Base-by-base conservation (phyloP, 371 early-diverging fungal genomes). In the Coemansia sp. region DNA sequence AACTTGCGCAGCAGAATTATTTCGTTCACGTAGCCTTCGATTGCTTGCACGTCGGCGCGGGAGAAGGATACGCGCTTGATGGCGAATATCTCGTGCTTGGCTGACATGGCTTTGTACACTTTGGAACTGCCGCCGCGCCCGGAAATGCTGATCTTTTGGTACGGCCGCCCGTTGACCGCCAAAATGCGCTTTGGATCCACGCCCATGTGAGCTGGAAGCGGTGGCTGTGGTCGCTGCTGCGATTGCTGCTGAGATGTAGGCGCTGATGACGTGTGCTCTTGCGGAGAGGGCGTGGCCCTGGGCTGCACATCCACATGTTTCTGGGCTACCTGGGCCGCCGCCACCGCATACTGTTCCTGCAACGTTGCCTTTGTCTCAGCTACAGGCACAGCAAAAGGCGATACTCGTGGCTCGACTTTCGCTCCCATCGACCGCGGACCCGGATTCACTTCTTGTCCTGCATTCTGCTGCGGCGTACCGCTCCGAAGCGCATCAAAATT, bases 61-160 rank as follows among this genome's bases (percentile, higher is more conserved):
- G 86, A 84, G 53, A 93, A 82, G 33, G 89, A 85, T 20, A 98
- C 93, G 62, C 87, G 89, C 73, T 98, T 98, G 18, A 98, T 80
- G 0, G 99, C 99, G 77, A 84, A 92, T 6, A 93, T 83, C 55
- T 91, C 80, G 44, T 82, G 81, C 65, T 85, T 84, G 5, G 81
- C 78, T 4, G 88, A 80, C 68, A 93, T 81, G 1, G 95, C 95
- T 69, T 92, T 94, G 82, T 88, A 96, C 7, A 98, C 98, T 78
- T 89, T 94, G 57, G 90, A 88, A 50, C 90, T 90, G 59, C 94
- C 96, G 26, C 98, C 98, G 37, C 89, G 87, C 0, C 97, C 98
- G 23, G 95, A 86, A 12, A 87, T 75, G 16, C 83, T 82, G 23
- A 91, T 75, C 44, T 83, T 73, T 21, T 81, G 75, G 79, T 90